Base-by-base conservation (phyloP, 192 early-diverging fungal species). In the Blastocladiella britannica region DNA sequence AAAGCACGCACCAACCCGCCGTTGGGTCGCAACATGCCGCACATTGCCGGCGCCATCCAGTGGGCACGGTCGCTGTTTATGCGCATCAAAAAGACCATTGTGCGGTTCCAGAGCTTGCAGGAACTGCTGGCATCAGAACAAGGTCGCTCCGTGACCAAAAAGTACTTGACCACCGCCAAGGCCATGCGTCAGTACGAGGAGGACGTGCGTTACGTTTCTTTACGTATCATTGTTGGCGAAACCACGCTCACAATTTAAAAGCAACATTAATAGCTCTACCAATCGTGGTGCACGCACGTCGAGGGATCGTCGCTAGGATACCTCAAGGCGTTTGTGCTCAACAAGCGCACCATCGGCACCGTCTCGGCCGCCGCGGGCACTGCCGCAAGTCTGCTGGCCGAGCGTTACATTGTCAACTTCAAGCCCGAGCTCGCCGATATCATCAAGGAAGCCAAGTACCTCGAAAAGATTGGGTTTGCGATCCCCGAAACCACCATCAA, bases 361-460 rank as follows among this genome's bases (percentile, higher is more conserved):
- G 27, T 25, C 22, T 26, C 9, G 9, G 28, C 27, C 25, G 27
- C 51, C 27, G 54, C 55, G 8, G 25, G 29, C 15, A 28, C 20
- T 20, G 3, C 58, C 25, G 15, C 52, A 28, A 24, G 26, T 54
- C 30, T 55, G 70, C 74, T 3, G 78, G 78, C 53, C 62, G 64
- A 26, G 76, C 77, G 62, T 60, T 80, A 97, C 7, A 76, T 76
- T 53, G 79, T 99, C 60, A 93, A 91, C 64, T 99, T 97, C 67
- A 93, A 99, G 60, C 70, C 78, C 1, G 86, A 92, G 65, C 80
- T 90, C 55, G 88, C 97, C 55, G 85, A 89, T 1, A 69, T 99
- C 54, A 97, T 97, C 74, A 99, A 99, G 70, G 96, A 99, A 69
- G 93, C 97, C 26, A 80, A 92, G 28, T 88, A 97, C 66, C 70